phyloP scores from a whole-genome alignment of 306 rosid genomes.

The Dryas alaskensis region DNA sequence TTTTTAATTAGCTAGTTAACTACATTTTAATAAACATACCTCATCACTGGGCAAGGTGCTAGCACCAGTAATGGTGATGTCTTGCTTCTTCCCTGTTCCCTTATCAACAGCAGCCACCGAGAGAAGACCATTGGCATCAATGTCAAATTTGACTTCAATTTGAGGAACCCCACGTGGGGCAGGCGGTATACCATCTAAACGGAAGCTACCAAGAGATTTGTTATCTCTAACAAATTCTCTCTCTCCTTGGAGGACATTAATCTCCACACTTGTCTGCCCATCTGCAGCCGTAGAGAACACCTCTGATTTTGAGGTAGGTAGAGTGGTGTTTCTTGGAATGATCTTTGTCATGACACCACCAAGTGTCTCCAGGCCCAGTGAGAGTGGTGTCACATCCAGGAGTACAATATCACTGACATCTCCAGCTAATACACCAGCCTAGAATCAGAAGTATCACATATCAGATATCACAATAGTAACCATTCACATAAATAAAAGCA shows the following conservation, averaged over 20 bases:
- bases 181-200: conserved; percentile 87
- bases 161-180: conserved; percentile 96
- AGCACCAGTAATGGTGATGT: conserved; percentile 90
- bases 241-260: conserved; percentile 90
- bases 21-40: conserved; percentile 37
- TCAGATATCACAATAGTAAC: background rate
- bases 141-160: conserved; percentile 90
- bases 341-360: conserved; percentile 97
- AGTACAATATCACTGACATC: conserved; percentile 90
- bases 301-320: conserved; percentile 92
- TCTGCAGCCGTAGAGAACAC: conserved; percentile 97
- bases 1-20: background rate
- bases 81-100: conserved; percentile 91
- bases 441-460: conserved; percentile 1
- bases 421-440: conserved; percentile 95
- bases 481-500: background rate
- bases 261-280: conserved; percentile 95
- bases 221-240: conserved; percentile 91
- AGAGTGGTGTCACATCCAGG: conserved; percentile 78
- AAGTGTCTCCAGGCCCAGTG: conserved; percentile 82
- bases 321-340: conserved; percentile 87
- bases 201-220: conserved; percentile 92
- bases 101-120: conserved; percentile 82
- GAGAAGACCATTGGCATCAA: conserved; percentile 86
- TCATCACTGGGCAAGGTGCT: conserved; percentile 88